Evolutionary conservation across 2,329 filamentous ascomycete genomes (phyloP), one percentile per base, ranked within the genome.

Genomic region (Fusarium vanettenii): DNA sequence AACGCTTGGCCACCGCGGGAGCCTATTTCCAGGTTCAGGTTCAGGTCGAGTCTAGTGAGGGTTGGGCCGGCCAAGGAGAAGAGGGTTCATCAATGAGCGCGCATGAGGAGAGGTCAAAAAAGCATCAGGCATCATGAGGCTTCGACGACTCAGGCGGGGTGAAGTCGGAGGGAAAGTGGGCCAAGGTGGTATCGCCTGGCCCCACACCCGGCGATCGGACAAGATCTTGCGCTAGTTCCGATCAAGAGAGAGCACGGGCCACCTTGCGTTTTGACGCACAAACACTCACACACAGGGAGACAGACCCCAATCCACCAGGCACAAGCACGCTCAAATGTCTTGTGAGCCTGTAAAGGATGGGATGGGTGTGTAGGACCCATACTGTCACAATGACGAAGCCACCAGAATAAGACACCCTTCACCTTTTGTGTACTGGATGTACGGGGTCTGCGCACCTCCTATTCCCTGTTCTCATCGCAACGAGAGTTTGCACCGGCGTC

Each of bases 191-290:
- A 57, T 68, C 25, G 37, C n/a, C 16, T 45, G 70, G 27, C 60
- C 35, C 75, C 70, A 71, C 68, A 43, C 37, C 56, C 50, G 39
- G 45, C 59, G 71, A 77, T 78, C 75, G 75, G 59, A 55, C 52
- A 71, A 68, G 76, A 78, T 78, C 76, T 78, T 37, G 61, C 68
- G 60, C 69, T 73, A 73, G 63, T 64, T 65, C 72, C 66, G 69
- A 78, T 75, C 64, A 39, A 50, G 14, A 48, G 50, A 16, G 29
- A 62, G 76, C 76, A 78, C 76, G 50, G 76, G 57, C 74, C 76
- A 76, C 14, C n/a, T 22, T 60, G 18, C 52, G 57, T 63, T 63
- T 71, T 61, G 25, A 56, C 67, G 6, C 41, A 64, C 59, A 60
- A 48, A 37, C 62, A 33, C 25, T 9, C 35, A 27, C 43, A 43